phyloP scores from a whole-genome alignment of 352 stramenopile genomes.

The Phytophthora syringae region DNA sequence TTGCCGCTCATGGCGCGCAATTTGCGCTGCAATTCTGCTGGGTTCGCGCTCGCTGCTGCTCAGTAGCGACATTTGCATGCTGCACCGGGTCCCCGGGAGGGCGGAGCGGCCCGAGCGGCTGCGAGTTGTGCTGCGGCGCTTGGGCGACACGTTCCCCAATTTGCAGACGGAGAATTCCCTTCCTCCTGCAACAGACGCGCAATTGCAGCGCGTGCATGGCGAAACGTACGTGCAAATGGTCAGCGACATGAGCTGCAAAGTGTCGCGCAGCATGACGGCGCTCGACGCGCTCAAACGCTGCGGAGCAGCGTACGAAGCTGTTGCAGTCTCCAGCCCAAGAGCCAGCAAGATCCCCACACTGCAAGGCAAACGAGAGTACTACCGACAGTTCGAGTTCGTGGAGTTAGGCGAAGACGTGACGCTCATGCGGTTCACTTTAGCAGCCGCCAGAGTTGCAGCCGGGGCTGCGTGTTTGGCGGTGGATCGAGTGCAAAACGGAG shows the following conservation, averaged over 20 bases:
- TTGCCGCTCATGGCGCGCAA: slow-evolving; percentile 36
- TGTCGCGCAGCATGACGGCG: slow-evolving; percentile 64
- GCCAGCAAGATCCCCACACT: slow-evolving; percentile 21
- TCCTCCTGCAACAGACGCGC: slow-evolving; percentile 46
- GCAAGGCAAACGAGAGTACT: slow-evolving; percentile 54
- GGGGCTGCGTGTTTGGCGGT: slow-evolving; percentile 84
- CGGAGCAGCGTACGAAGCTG: slow-evolving; percentile 6
- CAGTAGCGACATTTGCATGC: slow-evolving; percentile 55
- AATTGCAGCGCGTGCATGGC: slow-evolving; percentile 67
- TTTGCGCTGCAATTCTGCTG: slow-evolving; percentile 34
- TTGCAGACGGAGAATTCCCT: slow-evolving; percentile 34
- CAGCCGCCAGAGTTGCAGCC: slow-evolving; percentile 66
- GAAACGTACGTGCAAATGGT: slow-evolving; percentile 66
- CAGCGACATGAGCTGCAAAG: slow-evolving; percentile 53
- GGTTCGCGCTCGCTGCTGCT: slow-evolving; percentile 48
- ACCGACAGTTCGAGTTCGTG: slow-evolving; percentile 67
- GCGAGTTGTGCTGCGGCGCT: slow-evolving; percentile 45
- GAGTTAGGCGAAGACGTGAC: slow-evolving; percentile 75
- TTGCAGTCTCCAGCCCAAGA: slow-evolving; percentile 18
- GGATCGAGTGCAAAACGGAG: slow-evolving; percentile 47
- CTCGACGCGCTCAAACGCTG: slow-evolving; percentile 40
- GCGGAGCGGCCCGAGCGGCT: slow-evolving; percentile 65
- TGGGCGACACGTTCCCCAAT: slow-evolving; percentile 38
- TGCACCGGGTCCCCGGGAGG: slow-evolving; percentile 49
- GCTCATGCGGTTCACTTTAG: slow-evolving; percentile 73